These are phyloP conservation scores for Gracilaria caudata DNA, from an alignment of 23 red algal species.

Conservation along the genomic window DNA sequence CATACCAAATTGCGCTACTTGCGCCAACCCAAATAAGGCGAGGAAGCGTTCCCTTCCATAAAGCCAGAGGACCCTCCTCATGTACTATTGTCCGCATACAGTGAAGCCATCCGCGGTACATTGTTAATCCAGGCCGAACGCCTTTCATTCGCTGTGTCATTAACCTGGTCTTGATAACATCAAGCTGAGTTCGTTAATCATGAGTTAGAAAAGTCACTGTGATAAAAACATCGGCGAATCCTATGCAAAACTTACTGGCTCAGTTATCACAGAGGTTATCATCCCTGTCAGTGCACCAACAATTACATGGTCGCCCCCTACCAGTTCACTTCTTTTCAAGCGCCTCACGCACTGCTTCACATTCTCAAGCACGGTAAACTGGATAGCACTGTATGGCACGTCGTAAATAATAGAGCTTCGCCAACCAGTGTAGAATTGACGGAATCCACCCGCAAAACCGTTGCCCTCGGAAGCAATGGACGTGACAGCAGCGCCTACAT, in stretches of 20 bases:
- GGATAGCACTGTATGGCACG: constrained; percentile 72
- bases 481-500: constrained; percentile 36
- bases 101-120: constrained; percentile 66
- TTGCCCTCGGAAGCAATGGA: constrained; percentile 40
- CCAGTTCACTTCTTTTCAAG: constrained; percentile 20
- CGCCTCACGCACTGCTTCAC: constrained; percentile 50
- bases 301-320: constrained; percentile 52
- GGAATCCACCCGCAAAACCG: constrained; percentile 14
- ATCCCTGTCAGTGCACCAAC: constrained; percentile 79
- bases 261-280: constrained; percentile 75
- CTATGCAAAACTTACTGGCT: constrained; percentile 61
- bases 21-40: constrained; percentile 76
- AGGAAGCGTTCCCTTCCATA: constrained; percentile 77
- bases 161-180: constrained; percentile 79
- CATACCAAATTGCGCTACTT: constrained; percentile 80
- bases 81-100: constrained; percentile 52
- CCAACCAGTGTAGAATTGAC: constrained; percentile 69
- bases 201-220: constrained; percentile 21
- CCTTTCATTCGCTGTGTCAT: constrained; percentile 65
- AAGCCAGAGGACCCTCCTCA: constrained; percentile 55
- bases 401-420: constrained; percentile 73
- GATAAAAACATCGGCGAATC: neutral
- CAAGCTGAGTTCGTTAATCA: constrained; percentile 28
- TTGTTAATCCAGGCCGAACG: constrained; percentile 18
- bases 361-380: constrained; percentile 77